Conservation (phyloP, 257 asterid species). For the Echites panduratus region DNA sequence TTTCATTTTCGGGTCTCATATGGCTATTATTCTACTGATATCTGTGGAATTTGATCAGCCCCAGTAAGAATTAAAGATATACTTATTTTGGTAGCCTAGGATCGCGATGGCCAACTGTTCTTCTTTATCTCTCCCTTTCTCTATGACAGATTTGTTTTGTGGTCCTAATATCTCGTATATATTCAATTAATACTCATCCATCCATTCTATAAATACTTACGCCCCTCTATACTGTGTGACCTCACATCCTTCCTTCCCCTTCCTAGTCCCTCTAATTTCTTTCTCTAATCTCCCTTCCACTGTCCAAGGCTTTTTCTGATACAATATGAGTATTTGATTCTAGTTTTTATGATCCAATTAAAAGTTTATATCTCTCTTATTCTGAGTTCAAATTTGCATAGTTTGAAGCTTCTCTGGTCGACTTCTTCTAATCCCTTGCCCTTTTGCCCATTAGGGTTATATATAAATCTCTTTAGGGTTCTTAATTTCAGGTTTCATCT, state of each 20-base stretch:
- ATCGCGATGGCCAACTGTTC: constrained; percentile 28
- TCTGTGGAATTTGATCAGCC: constrained; percentile 17
- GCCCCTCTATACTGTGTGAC: not conserved
- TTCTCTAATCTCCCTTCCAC: too few species aligned
- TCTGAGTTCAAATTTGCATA: too few species aligned
- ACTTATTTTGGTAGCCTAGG: constrained; percentile 18
- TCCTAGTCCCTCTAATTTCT: not conserved
- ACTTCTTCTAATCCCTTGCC: not conserved
- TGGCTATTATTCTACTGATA: constrained; percentile 17
- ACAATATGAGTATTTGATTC: too few species aligned
- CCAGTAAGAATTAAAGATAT: constrained; percentile 7
- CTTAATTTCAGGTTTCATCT: not conserved
- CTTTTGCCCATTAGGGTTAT: not conserved
- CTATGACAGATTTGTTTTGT: not conserved
- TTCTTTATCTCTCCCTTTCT: constrained; percentile 2
- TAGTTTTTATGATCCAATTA: not conserved
- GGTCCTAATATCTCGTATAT: constrained; percentile 12
- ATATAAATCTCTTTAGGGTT: not conserved
- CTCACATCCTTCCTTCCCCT: constrained; percentile 1
- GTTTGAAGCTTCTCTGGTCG: too few species aligned
- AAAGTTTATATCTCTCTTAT: not conserved
- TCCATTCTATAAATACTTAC: constrained; percentile 17
- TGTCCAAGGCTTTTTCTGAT: not conserved
- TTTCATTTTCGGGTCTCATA: constrained; percentile 13
- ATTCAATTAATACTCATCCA: not conserved